Percentiles rank a stretch among this genome's conserved stretches.
Conservation (phyloP, 75 land plant genomes). For the Adiantum capillusveneris region DNA sequence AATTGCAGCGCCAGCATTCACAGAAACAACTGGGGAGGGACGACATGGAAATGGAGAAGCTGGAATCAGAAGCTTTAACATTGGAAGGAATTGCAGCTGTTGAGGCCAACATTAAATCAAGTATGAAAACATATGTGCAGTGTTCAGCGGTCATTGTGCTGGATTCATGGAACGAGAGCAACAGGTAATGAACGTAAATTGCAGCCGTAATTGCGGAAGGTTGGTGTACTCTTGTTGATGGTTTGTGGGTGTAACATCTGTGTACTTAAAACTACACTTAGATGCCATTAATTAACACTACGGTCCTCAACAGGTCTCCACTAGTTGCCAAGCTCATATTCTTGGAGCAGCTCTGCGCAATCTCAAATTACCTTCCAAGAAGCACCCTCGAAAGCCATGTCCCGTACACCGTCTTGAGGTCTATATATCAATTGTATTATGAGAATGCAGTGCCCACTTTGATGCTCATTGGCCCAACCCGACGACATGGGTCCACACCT, state of each 20-base stretch:
- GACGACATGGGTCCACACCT: constrained; percentile 37
- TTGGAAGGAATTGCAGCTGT: constrained; percentile 37
- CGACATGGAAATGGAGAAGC: constrained; percentile 23
- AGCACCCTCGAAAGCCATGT: constrained; percentile 75
- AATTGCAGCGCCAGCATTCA: constrained; percentile 46
- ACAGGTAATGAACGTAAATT: too few species aligned
- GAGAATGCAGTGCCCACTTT: constrained; percentile 50
- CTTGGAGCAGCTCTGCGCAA: constrained; percentile 87
- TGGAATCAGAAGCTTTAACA: constrained; percentile 39
- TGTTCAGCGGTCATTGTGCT: constrained; percentile 63
- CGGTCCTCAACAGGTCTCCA: constrained; percentile 51
- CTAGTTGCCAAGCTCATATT: constrained; percentile 84
- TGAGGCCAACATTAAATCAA: constrained; percentile 69
- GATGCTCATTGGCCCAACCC: constrained; percentile 38
- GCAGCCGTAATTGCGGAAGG: too few species aligned
- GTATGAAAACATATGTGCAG: constrained; percentile 74
- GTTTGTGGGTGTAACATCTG: too few species aligned
- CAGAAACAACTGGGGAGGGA: constrained; percentile 21
- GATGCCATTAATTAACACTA: too few species aligned
- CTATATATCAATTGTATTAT: constrained; percentile 84
- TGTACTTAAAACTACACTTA: too few species aligned
- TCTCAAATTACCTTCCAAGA: constrained; percentile 73
- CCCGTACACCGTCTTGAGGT: constrained; percentile 84
- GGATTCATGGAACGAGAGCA: constrained; percentile 69
- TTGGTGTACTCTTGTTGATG: too few species aligned